Conservation (phyloP, 768 basidiomycete species). For the Kwoniella dendrophila region DNA sequence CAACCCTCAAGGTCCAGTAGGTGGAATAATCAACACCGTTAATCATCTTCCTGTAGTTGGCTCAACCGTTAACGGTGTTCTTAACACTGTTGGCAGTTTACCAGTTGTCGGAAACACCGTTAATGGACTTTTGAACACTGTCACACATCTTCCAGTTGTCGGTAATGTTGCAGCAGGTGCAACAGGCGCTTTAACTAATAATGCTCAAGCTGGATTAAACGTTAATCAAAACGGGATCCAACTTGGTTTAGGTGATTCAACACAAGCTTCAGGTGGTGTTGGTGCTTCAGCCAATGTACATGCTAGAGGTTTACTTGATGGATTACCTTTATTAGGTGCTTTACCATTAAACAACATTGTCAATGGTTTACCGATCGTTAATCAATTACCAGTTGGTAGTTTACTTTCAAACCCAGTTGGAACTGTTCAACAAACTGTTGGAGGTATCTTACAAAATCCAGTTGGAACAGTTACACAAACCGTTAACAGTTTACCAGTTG, state of each 20-base stretch:
- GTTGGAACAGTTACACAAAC: constrained; percentile 8
- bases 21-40: constrained; percentile 2
- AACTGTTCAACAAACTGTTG: constrained; percentile 9
- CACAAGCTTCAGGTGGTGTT: constrained; percentile 5
- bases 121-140: constrained; percentile 13
- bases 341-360: constrained; percentile 19
- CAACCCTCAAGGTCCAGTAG: neutral
- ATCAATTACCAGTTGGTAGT: constrained; percentile 12
- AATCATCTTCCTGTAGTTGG: constrained; percentile 6
- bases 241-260: constrained; percentile 13
- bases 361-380: constrained; percentile 15
- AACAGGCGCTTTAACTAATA: constrained; percentile 4
- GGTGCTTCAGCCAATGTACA: neutral
- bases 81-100: constrained; percentile 18
- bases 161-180: constrained; percentile 16
- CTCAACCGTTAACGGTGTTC: neutral
- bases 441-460: constrained; percentile 12
- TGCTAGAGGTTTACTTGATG: constrained; percentile 14
- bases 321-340: constrained; percentile 17
- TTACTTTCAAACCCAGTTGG: constrained; percentile 21
- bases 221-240: constrained; percentile 1
- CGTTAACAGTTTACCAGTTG: constrained; percentile 14
- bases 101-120: constrained; percentile 14
- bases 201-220: constrained; percentile 13
- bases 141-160: constrained; percentile 15